Evolutionary conservation across 192 early-diverging fungal genomes (phyloP).

Genomic region (Funneliformis geosporum): DNA sequence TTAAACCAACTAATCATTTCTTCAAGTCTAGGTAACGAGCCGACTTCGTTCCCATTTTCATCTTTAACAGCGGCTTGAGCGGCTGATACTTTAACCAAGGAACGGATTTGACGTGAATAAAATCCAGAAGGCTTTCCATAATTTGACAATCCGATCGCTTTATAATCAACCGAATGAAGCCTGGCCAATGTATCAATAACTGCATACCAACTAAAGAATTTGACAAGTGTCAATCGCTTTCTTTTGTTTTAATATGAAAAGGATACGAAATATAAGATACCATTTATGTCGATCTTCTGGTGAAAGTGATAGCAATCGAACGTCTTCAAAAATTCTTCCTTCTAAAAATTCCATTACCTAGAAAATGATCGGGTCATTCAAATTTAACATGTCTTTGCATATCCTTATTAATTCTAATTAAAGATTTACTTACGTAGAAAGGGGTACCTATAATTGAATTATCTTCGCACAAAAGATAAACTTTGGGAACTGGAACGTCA

Average conservation of each 20-base stretch:
- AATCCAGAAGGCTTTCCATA: constrained; percentile 73
- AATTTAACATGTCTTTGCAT: not conserved
- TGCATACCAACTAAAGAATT: constrained; percentile 59
- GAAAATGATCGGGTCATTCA: not conserved
- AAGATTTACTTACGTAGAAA: constrained; percentile 71
- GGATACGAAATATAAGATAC: constrained; percentile 37
- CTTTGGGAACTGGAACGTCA: constrained; percentile 86
- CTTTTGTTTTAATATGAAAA: no score
- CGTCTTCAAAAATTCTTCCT: constrained; percentile 82
- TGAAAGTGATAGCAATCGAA: constrained; percentile 56
- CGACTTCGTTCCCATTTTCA: constrained; percentile 56
- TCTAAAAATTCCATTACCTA: constrained; percentile 92
- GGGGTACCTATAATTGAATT: constrained; percentile 81
- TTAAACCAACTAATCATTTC: constrained; percentile 78
- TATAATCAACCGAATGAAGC: constrained; percentile 75
- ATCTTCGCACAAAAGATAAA: constrained; percentile 89
- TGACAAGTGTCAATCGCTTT: no score
- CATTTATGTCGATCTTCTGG: constrained; percentile 55
- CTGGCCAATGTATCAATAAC: constrained; percentile 77
- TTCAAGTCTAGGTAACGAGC: constrained; percentile 66
- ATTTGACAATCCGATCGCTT: constrained; percentile 61
- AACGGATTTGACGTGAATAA: constrained; percentile 84
- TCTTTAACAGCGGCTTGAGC: constrained; percentile 72
- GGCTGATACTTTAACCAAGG: constrained; percentile 61
- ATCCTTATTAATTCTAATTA: not conserved